phyloP scores from a whole-genome alignment of 306 rosid species.

The Quercus ilex region DNA sequence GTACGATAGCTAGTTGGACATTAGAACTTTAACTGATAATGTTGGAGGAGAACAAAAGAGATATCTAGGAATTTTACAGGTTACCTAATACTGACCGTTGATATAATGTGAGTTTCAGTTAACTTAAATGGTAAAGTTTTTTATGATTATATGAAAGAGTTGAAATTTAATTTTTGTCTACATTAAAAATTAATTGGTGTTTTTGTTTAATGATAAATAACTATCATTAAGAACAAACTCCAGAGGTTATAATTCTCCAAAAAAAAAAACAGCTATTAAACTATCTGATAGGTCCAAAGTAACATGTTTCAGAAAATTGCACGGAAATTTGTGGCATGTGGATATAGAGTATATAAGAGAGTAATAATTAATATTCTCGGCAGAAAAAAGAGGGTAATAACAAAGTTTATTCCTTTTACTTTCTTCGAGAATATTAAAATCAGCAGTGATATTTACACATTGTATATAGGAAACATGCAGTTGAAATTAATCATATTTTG shows the following conservation, averaged over 20 bases:
- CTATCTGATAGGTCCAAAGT: too few relatives aligned
- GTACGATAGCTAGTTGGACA: too few relatives aligned
- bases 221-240: fast-evolving
- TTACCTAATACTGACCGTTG: background rate
- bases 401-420: too few relatives aligned
- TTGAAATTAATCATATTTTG: too few relatives aligned
- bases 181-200: fast-evolving
- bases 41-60: too few relatives aligned
- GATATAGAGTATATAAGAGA: background rate
- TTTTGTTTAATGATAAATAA: fast-evolving
- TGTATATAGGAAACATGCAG: too few relatives aligned
- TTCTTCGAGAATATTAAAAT: too few relatives aligned
- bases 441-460: too few relatives aligned
- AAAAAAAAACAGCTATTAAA: background rate
- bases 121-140: fast-evolving
- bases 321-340: background rate
- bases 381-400: too few relatives aligned
- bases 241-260: fast-evolving
- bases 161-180: fast-evolving
- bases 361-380: too few relatives aligned
- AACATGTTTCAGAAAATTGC: background rate
- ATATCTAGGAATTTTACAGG: background rate
- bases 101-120: fast-evolving
- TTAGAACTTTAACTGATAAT: too few relatives aligned
- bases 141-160: too few relatives aligned